Evolutionary conservation across 805 yeast genomes (phyloP).

Genomic region (Kodamaea jinghongensis): DNA sequence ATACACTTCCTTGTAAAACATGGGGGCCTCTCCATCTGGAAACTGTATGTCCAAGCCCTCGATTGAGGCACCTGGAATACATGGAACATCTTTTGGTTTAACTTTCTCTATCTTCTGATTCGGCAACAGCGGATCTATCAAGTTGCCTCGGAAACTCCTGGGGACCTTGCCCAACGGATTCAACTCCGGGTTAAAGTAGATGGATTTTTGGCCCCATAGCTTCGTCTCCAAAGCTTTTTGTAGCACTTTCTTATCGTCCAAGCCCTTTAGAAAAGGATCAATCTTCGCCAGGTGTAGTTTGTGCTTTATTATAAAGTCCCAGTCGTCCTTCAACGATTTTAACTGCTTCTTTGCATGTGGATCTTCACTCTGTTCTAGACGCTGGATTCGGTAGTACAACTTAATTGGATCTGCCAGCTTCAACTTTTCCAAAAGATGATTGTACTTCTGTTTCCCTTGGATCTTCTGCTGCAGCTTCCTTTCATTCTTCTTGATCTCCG

Average conservation of each 20-base stretch:
- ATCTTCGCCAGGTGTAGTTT: conserved; percentile 33
- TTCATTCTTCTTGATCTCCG: conserved; percentile 37
- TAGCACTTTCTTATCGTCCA: conserved; percentile 17
- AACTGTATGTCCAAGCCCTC: conserved; percentile 25
- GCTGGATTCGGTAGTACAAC: conserved; percentile 30
- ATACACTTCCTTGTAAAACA: conserved; percentile 43
- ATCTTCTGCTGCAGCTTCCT: conserved; percentile 32
- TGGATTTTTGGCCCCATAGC: conserved; percentile 46
- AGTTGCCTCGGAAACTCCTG: conserved; percentile 13
- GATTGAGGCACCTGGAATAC: conserved; percentile 13
- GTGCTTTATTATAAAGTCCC: conserved; percentile 35
- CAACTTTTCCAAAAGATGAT: conserved; percentile 24
- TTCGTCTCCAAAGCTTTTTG: conserved; percentile 18
- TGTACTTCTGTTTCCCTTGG: conserved; percentile 36
- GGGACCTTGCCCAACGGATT: conserved; percentile 62
- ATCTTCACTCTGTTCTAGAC: conserved; percentile 19
- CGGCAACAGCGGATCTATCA: conserved; percentile 31
- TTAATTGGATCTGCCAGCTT: conserved; percentile 34
- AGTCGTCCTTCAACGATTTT: conserved; percentile 34
- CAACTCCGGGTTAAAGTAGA: conserved; percentile 65
- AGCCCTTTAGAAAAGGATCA: conserved; percentile 19
- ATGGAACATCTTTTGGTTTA: conserved; percentile 1
- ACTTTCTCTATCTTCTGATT: conserved; percentile 8
- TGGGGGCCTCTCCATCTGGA: conserved; percentile 45
- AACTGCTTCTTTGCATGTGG: conserved; percentile 21